Evolutionary conservation across 2,329 filamentous ascomycete species (phyloP).

Genomic region (Exophiala calicioides): DNA sequence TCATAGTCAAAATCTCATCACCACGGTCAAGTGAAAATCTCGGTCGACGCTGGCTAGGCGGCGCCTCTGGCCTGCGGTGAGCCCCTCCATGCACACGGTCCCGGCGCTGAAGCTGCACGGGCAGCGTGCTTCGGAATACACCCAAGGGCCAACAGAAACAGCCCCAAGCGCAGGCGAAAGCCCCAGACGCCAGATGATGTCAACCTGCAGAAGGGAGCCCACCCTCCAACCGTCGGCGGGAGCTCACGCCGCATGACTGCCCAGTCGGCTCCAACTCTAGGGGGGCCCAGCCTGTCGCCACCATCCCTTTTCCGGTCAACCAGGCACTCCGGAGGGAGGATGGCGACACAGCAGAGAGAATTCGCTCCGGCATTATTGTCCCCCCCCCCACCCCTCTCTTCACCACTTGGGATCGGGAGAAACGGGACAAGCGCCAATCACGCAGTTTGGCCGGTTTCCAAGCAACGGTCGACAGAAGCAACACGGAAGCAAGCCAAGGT

Average conservation of each 20-base stretch:
- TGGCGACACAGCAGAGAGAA: background rate
- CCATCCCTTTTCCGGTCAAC: too few relatives aligned
- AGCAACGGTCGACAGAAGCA: too few relatives aligned
- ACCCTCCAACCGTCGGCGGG: too few relatives aligned
- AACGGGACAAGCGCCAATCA: too few relatives aligned
- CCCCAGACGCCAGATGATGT: slow-evolving; percentile 17
- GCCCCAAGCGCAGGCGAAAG: slow-evolving; percentile 5
- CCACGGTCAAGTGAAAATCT: too few relatives aligned
- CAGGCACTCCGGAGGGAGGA: background rate
- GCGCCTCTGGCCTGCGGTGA: slow-evolving; percentile 5
- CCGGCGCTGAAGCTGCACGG: slow-evolving; percentile 10
- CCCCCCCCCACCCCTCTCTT: slow-evolving; percentile 7
- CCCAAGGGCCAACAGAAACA: too few relatives aligned
- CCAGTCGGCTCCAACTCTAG: background rate
- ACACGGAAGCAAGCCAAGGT: too few relatives aligned
- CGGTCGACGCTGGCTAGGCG: too few relatives aligned
- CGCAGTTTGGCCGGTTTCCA: slow-evolving; percentile 16
- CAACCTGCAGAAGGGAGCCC: slow-evolving; percentile 21
- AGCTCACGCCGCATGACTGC: slow-evolving; percentile 6
- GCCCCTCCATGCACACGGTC: slow-evolving; percentile 1
- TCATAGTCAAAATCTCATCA: too few relatives aligned
- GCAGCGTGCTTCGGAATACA: too few relatives aligned
- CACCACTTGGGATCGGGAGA: background rate
- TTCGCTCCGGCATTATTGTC: too few relatives aligned
- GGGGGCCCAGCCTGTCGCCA: background rate